phyloP scores from a whole-genome alignment of 2,329 filamentous ascomycete species.

The Ascochyta clinopodiicola region DNA sequence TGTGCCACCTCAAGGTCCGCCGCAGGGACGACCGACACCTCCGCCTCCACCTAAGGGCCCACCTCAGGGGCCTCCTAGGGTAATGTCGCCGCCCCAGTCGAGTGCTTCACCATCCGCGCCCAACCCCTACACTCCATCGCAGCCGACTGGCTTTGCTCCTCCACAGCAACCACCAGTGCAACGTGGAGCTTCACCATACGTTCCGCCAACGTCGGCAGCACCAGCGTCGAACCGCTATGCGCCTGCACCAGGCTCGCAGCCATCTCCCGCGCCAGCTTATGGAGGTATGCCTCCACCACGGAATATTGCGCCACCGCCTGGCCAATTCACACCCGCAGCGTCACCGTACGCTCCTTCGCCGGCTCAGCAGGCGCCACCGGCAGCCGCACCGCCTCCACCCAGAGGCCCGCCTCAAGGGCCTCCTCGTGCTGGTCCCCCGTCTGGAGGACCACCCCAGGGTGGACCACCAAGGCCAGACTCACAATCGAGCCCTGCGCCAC shows the following conservation, averaged over 20 bases:
- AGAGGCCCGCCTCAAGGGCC: conserved; percentile 50
- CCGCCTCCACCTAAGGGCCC: conserved; percentile 83
- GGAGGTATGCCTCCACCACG: conserved; percentile 50
- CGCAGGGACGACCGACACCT: conserved; percentile 68
- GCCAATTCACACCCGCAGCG: conserved; percentile 34
- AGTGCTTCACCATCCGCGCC: conserved; percentile 54
- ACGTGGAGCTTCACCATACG: conserved; percentile 84
- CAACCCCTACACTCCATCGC: conserved; percentile 66
- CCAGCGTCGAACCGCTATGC: conserved; percentile 65
- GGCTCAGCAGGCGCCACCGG: conserved; percentile 47
- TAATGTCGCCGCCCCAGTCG: conserved; percentile 71
- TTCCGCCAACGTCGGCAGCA: conserved; percentile 77
- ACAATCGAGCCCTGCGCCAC: conserved; percentile 57
- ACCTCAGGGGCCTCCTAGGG: conserved; percentile 52
- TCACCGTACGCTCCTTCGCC: conserved; percentile 49
- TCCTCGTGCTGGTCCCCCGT: conserved; percentile 49
- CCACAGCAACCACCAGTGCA: conserved; percentile 65
- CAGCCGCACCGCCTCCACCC: conserved; percentile 52
- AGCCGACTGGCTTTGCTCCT: conserved; percentile 53
- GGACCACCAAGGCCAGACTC: conserved; percentile 50
- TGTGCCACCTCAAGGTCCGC: conserved; percentile 58
- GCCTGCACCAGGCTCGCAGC: conserved; percentile 66
- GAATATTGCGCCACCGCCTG: conserved; percentile 54
- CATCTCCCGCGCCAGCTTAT: conserved; percentile 45
- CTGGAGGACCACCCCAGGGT: conserved; percentile 42